These are phyloP conservation scores for Synchytrium microbalum DNA, from an alignment of 371 early-diverging fungal genomes.

Conservation along the genomic window DNA sequence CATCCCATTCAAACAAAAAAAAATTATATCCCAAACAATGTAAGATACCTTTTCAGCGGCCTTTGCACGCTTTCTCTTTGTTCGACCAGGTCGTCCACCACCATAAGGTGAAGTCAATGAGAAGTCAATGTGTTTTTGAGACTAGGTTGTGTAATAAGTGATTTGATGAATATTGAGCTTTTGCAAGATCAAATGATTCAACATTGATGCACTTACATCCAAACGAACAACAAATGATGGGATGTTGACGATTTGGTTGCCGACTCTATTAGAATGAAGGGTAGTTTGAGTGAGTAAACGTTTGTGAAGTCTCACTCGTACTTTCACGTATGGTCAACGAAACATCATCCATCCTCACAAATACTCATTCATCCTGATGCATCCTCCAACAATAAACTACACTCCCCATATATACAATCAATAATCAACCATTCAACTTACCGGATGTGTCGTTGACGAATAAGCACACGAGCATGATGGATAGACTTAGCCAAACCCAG, in stretches of 20 bases:
- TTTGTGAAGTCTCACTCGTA: no score
- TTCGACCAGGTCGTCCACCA: slow-evolving; percentile 97
- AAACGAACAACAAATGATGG: slow-evolving; percentile 93
- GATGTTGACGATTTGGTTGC: slow-evolving; percentile 97
- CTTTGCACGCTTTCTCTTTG: slow-evolving; percentile 75
- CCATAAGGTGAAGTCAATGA: slow-evolving; percentile 96
- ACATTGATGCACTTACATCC: slow-evolving; percentile 22
- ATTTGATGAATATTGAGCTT: not conserved
- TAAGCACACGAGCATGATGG: slow-evolving; percentile 99
- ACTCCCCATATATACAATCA: not conserved
- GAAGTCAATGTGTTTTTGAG: slow-evolving; percentile 98
- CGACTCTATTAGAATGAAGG: slow-evolving; percentile 55
- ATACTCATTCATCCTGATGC: no score
- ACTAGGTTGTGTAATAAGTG: not conserved
- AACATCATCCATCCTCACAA: not conserved
- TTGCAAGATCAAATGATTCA: slow-evolving; percentile 4
- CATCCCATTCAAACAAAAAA: no score
- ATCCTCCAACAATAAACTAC: not conserved
- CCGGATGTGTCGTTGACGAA: slow-evolving; percentile 95
- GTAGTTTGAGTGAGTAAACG: not conserved
- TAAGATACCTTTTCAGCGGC: slow-evolving; percentile 30
- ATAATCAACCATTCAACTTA: slow-evolving; percentile 17
- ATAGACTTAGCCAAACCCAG: slow-evolving; percentile 98
- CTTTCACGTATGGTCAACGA: not conserved
- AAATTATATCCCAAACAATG: not conserved